These are phyloP conservation scores for Coniosporium apollinis DNA, from an alignment of 495 filamentous ascomycete species.

Conservation along the genomic window DNA sequence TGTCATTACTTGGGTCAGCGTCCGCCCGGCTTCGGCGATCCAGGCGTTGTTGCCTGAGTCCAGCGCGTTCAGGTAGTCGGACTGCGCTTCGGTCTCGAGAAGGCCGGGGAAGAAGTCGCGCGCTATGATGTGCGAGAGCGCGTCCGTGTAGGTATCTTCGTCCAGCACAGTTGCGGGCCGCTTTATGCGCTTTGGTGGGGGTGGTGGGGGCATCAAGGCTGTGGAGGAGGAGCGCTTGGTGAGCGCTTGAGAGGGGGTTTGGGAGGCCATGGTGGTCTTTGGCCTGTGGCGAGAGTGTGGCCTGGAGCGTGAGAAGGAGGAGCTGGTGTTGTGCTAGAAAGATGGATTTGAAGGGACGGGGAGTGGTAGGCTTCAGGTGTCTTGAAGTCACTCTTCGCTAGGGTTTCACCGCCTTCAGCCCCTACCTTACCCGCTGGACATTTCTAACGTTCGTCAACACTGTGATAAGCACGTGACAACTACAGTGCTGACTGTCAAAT, in stretches of 20 bases:
- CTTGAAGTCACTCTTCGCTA: too few species aligned
- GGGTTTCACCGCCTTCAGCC: too few species aligned
- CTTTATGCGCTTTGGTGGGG: conserved; percentile 80
- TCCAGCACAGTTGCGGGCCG: conserved; percentile 77
- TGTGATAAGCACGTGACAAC: too few species aligned
- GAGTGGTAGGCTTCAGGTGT: too few species aligned
- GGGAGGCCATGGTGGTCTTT: too few species aligned
- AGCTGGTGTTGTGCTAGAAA: too few species aligned
- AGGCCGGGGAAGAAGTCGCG: conserved; percentile 95
- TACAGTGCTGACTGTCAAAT: too few species aligned
- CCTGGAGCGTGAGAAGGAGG: too few species aligned
- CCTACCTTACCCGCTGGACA: too few species aligned
- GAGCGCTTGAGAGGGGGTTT: conserved; percentile 31
- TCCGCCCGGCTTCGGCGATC: conserved; percentile 63
- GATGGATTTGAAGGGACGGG: too few species aligned
- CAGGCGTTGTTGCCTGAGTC: conserved; percentile 70
- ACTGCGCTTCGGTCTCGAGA: conserved; percentile 65
- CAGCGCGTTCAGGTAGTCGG: conserved; percentile 82
- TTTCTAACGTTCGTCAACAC: too few species aligned
- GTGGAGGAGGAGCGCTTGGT: conserved; percentile 47
- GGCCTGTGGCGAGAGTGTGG: too few species aligned
- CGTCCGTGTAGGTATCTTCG: conserved; percentile 85
- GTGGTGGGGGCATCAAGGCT: conserved; percentile 80
- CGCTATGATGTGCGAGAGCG: conserved; percentile 83
- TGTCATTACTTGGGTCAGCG: conserved; percentile 68